Percentiles rank a stretch among this genome's conserved stretches.
Conservation (phyloP, 2,329 filamentous ascomycete genomes). For the Colletotrichum sidae region DNA sequence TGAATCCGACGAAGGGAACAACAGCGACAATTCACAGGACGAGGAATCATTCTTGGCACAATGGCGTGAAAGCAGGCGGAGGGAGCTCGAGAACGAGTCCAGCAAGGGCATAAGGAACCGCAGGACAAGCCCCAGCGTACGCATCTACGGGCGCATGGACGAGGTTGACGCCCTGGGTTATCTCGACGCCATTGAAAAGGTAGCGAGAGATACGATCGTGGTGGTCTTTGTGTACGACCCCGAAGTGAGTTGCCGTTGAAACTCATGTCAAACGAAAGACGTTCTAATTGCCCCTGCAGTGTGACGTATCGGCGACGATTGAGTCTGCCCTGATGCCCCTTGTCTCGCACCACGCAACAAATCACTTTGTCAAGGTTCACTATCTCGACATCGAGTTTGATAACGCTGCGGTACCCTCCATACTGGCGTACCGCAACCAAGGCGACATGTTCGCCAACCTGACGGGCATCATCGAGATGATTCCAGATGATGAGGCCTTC, state of each 20-base stretch:
- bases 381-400: constrained; percentile 96
- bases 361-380: constrained; percentile 91
- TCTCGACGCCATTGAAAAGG: constrained; percentile 95
- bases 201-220: constrained; percentile 82
- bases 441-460: constrained; percentile 93
- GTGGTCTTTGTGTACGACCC: constrained; percentile 95
- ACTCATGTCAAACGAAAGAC: constrained; percentile 2
- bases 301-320: constrained; percentile 80
- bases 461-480: constrained; percentile 87
- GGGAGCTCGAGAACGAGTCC: constrained; percentile 77
- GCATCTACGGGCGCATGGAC: constrained; percentile 83
- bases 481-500: constrained; percentile 76
- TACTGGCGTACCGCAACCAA: constrained; percentile 87
- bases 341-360: constrained; percentile 75
- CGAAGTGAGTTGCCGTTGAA: constrained; percentile 70
- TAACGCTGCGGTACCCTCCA: constrained; percentile 84
- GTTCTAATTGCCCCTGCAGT: constrained; percentile 62
- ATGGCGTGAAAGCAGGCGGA: constrained; percentile 85
- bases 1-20: constrained; percentile 55
- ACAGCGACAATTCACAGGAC: constrained; percentile 66
- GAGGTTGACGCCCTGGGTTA: constrained; percentile 91
- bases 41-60: constrained; percentile 85
- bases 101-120: constrained; percentile 68
- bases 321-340: constrained; percentile 82
- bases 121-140: constrained; percentile 80